These are phyloP conservation scores for Chytriomyces hyalinus DNA, from an alignment of 192 early-diverging fungal genomes.

Conservation along the genomic window DNA sequence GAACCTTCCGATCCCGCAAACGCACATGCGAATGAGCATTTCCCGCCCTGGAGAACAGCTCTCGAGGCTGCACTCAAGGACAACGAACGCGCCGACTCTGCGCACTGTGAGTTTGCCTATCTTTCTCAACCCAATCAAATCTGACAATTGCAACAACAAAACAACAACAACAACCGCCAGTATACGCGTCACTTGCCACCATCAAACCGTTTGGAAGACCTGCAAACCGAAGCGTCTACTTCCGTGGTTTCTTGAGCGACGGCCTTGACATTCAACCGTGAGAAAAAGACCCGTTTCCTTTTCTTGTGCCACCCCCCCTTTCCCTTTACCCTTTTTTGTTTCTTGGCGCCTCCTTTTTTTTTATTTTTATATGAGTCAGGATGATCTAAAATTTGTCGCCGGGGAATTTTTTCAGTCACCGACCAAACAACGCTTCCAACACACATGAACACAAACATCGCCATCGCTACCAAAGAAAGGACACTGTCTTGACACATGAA, in stretches of 20 bases:
- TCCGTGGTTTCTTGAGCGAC: slow-evolving; percentile 43
- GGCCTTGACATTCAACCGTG: slow-evolving; percentile 5
- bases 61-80: slow-evolving; percentile 19
- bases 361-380: no score
- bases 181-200: slow-evolving; percentile 43
- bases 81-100: slow-evolving; percentile 15
- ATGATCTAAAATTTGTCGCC: no score
- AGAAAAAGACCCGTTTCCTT: background rate
- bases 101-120: slow-evolving; percentile 21
- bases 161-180: background rate
- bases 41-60: slow-evolving; percentile 19
- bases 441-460: slow-evolving; percentile 10
- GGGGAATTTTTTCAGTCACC: background rate
- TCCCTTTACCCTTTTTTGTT: no score
- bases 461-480: background rate
- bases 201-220: slow-evolving; percentile 45
- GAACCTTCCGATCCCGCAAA: no score
- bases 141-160: background rate
- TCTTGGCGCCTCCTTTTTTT: no score
- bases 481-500: background rate
- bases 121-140: background rate
- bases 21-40: background rate
- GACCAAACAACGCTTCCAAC: background rate
- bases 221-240: slow-evolving; percentile 41
- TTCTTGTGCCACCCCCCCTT: background rate